Evolutionary conservation across 306 rosid species (phyloP), one percentile per base, ranked within the genome.

Genomic region (Rosa multiflora): DNA sequence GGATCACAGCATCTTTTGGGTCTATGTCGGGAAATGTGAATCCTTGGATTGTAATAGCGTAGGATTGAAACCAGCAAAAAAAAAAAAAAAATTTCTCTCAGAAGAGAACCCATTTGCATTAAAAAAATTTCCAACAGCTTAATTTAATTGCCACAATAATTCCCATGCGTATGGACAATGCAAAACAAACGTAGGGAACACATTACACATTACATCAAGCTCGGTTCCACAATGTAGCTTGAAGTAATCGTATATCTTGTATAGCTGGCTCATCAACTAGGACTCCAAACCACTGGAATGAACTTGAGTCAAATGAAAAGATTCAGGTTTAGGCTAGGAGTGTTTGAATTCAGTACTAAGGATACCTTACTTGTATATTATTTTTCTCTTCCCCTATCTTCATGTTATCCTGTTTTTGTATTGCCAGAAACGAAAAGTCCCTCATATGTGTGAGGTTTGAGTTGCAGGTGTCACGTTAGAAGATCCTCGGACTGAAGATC

Each of bases 401-500:
- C 70, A 61, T 44, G 29, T 26, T 75, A 26, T 43, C 48, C 55
- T 61, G 43, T 29, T 44, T 32, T 23, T 75, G 14, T 75, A 29
- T 61, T 15, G 3, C 58, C 43, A 43, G 40, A 74, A 43, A 75
- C 0, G 15, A 47, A 51, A 61, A 73, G 44, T 26, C 53, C 62
- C 67, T 66, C 53, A 80, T 21, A 35, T 26, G 32, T 82, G 59
- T 77, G 29, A 12, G 62, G 70, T 86, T 75, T 79, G 78, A 77
- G 68, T 81, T 84, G 86, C 82, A 92, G 99, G 97, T 76, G 91
- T 95, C 85, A 92, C 92, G 40, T 72, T 95, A 78, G 99, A 95
- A 89, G 99, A 95, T 90, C 96, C 98, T 78, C 93, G 86, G 64
- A 95, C 90, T 4, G 99, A 95, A 91, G 99, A 95, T 88, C 98